phyloP scores from a whole-genome alignment of 2,329 filamentous ascomycete species.

The Blastomyces parvus region DNA sequence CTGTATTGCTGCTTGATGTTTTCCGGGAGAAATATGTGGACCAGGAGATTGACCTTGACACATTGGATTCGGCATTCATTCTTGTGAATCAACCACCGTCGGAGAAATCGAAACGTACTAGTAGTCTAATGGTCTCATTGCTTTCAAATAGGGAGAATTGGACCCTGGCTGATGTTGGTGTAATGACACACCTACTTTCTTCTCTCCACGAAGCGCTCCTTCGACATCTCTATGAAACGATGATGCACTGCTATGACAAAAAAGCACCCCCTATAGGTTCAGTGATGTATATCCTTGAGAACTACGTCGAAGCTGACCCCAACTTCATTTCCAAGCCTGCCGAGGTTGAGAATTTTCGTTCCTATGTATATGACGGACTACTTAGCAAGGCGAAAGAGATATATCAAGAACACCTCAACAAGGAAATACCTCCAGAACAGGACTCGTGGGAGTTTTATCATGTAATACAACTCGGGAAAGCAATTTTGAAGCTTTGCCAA shows the following conservation, averaged over 20 bases:
- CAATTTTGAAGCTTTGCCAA: conserved; percentile 73
- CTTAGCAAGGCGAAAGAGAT: conserved; percentile 64
- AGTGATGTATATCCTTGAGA: conserved; percentile 70
- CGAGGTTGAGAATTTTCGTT: conserved; percentile 61
- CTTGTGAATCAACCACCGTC: conserved; percentile 64
- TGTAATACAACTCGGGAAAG: conserved; percentile 78
- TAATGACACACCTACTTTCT: conserved; percentile 66
- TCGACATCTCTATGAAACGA: conserved; percentile 76
- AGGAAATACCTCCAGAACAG: conserved; percentile 67
- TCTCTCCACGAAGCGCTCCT: conserved; percentile 71
- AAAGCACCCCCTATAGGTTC: conserved; percentile 74
- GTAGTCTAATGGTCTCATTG: conserved; percentile 41
- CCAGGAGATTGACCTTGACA: conserved; percentile 69
- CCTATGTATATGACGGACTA: conserved; percentile 62
- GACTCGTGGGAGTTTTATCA: conserved; percentile 86
- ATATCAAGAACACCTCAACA: conserved; percentile 69
- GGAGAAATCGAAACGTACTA: conserved; percentile 48
- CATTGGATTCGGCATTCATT: conserved; percentile 73
- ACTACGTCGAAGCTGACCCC: conserved; percentile 70
- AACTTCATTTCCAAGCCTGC: conserved; percentile 62
- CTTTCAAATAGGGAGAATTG: conserved; percentile 54
- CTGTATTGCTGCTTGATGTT: conserved; percentile 76
- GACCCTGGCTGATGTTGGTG: conserved; percentile 58
- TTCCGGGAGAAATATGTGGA: conserved; percentile 76
- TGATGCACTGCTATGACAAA: conserved; percentile 80